These are phyloP conservation scores for Rickenella mellea DNA, from an alignment of 768 basidiomycete species.

Conservation along the genomic window DNA sequence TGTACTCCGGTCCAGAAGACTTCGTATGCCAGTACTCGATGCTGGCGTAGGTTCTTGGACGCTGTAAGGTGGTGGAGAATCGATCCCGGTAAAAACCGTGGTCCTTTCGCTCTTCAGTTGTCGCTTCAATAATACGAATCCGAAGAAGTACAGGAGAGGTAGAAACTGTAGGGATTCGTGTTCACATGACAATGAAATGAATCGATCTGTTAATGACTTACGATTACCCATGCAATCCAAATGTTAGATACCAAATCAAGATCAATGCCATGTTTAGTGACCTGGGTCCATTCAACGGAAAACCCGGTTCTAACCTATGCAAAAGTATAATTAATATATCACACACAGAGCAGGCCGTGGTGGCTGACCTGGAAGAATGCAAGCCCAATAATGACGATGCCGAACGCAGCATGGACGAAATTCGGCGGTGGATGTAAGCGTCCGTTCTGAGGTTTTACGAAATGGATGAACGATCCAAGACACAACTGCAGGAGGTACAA, in stretches of 20 bases:
- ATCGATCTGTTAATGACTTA: slow-evolving; percentile 17
- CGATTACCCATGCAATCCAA: slow-evolving; percentile 38
- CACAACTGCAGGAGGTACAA: slow-evolving; percentile 42
- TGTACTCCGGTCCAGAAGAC: background rate
- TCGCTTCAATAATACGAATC: slow-evolving; percentile 18
- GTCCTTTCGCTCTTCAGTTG: slow-evolving; percentile 21
- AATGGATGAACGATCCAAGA: slow-evolving; percentile 46
- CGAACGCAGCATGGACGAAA: slow-evolving; percentile 45
- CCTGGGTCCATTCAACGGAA: slow-evolving; percentile 28
- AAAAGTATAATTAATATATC: slow-evolving; percentile 1
- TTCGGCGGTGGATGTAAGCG: slow-evolving; percentile 41
- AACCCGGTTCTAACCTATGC: slow-evolving; percentile 37
- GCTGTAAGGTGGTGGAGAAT: background rate
- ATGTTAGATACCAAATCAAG: slow-evolving; percentile 26
- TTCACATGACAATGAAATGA: slow-evolving; percentile 2
- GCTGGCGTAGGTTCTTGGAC: background rate
- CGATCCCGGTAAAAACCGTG: slow-evolving; percentile 11
- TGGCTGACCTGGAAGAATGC: slow-evolving; percentile 40
- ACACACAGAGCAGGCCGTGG: slow-evolving; percentile 7
- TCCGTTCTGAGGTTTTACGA: slow-evolving; percentile 21
- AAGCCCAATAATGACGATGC: slow-evolving; percentile 36
- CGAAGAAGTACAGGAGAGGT: slow-evolving; percentile 34
- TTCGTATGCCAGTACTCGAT: background rate
- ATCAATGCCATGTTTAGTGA: slow-evolving; percentile 23
- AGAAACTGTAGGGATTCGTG: slow-evolving; percentile 22